Conservation (phyloP, 371 early-diverging fungal species). For the Fennellomyces sp. region DNA sequence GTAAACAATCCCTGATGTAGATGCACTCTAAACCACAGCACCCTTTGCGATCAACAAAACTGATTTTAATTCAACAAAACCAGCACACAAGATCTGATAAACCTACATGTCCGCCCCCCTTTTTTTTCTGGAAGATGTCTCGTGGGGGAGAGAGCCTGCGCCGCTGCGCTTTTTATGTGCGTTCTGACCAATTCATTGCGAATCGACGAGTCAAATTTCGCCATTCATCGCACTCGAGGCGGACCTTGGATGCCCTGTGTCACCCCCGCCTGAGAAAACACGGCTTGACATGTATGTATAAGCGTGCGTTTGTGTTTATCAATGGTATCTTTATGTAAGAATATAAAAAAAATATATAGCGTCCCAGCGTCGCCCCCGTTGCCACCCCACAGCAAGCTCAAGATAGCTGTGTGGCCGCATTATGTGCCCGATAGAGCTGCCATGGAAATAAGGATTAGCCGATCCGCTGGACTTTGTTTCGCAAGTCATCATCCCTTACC, state of each 20-base stretch:
- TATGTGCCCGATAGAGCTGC: conserved; percentile 1
- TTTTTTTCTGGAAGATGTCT: no score
- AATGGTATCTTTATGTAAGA: not conserved
- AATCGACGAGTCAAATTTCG: not conserved
- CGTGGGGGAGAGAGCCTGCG: no score
- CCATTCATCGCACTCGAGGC: no score
- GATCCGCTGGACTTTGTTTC: not conserved
- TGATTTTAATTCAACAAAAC: no score
- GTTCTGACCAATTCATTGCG: not conserved
- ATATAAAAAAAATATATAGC: not conserved
- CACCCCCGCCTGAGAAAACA: no score
- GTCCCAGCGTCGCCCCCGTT: no score
- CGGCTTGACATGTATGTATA: not conserved
- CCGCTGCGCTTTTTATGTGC: not conserved
- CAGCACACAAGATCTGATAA: not conserved
- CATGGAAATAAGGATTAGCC: not conserved
- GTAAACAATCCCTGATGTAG: no score
- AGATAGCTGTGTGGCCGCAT: not conserved
- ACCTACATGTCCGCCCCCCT: not conserved
- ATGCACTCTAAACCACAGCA: not conserved
- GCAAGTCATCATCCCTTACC: conserved; percentile 17
- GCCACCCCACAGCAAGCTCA: no score
- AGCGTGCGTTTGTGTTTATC: not conserved
- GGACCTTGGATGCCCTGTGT: not conserved
- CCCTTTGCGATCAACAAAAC: no score